These are phyloP conservation scores for Krasilnikovozyma curviuscula DNA, from an alignment of 768 basidiomycete species.

Conservation along the genomic window DNA sequence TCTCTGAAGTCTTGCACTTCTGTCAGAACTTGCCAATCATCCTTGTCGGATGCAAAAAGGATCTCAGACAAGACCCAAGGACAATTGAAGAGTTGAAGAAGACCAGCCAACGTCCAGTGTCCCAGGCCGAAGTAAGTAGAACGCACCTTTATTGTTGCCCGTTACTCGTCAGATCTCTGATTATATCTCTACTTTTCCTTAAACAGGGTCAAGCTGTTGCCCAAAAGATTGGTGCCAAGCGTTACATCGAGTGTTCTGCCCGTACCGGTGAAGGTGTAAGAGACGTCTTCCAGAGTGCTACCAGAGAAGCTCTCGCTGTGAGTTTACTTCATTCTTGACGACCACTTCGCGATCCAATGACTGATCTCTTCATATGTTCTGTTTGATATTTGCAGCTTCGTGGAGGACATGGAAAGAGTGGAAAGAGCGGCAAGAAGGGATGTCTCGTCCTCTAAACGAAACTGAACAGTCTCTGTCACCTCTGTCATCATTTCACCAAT, in stretches of 20 bases:
- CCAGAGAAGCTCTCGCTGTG: constrained; percentile 54
- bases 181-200: not conserved
- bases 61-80: constrained; percentile 77
- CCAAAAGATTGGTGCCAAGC: constrained; percentile 88
- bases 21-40: constrained; percentile 86
- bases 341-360: not conserved
- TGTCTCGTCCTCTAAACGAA: constrained; percentile 10
- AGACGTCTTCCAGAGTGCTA: constrained; percentile 97
- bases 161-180: not conserved
- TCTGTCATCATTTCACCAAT: too few species aligned
- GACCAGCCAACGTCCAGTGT: constrained; percentile 86
- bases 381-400: constrained; percentile 5
- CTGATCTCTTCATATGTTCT: not conserved
- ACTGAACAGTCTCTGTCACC: too few species aligned
- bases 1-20: constrained; percentile 95
- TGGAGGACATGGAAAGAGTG: constrained; percentile 6
- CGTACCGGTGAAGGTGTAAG: constrained; percentile 90
- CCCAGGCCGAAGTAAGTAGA: constrained; percentile 63
- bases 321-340: not conserved
- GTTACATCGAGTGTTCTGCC: constrained; percentile 95
- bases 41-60: constrained; percentile 98
- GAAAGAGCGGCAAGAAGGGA: not conserved
- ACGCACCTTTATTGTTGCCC: not conserved
- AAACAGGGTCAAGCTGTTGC: constrained; percentile 75
- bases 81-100: constrained; percentile 86